Evolutionary conservation across 176 grass and related monocot species (phyloP), one percentile per base, ranked within the genome.

Genomic region (Oryza glumipatula): DNA sequence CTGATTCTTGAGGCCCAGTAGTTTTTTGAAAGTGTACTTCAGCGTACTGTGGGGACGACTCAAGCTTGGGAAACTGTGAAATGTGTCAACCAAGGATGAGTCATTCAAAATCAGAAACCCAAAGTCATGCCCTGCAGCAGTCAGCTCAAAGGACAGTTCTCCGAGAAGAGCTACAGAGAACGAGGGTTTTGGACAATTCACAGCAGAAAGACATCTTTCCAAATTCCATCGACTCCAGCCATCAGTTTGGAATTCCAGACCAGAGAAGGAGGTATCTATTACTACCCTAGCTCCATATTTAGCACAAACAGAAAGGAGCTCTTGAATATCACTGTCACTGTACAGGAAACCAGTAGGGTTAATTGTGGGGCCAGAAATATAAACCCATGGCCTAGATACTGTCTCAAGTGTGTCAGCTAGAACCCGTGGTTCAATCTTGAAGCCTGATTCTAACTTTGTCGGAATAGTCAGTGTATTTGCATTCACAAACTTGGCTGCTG

Each of bases 321-420:
- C 84, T 69, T 58, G 71, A 35, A 99, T 94, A 74, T 96, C 93
- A 28, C 15, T 74, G 67, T 96, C 76, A 28, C 83, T 92, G 87
- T 99, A 99, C 78, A 99, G 76, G 43, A 88, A 92, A 56, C 96
- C 96, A 52, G 89, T 96, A 78, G 96, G 96, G 80, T 91, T 96
- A 67, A 96, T 73, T 69, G 96, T 99, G 83, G 96, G 96, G 15
- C 93, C 96, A 21, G 74, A 96, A 28, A 99, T 85, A 77, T 96
- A 99, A 39, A 99, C 87, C 96, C 96, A 99, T 19, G 96, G 93
- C 72, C 51, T 86, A 77, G 83, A 85, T 70, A 94, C 86, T 11
- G 80, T 86, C 78, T 87, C 82, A 58, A 99, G 81, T 16, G 90
- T 69, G 61, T 74, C 84, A 83, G 86, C 84, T 76, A 96, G 81